Percentiles rank a stretch among this genome's conserved stretches.
Evolutionary conservation across 257 asterid species (phyloP).

Genomic region (Solanum virginianum): DNA sequence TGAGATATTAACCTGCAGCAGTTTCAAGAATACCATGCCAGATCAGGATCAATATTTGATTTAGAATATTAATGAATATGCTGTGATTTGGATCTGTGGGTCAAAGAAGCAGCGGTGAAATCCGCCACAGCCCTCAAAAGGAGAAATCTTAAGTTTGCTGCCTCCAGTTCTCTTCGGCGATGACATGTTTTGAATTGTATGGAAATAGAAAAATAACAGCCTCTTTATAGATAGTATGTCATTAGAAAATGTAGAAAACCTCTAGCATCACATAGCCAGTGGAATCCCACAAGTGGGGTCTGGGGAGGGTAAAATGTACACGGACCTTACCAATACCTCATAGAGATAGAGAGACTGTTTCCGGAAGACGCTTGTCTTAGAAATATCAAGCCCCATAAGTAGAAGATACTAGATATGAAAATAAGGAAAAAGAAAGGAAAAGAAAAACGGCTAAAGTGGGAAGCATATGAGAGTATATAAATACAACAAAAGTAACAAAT

Average conservation of each 20-base stretch:
- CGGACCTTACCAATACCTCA: too few relatives aligned
- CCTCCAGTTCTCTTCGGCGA: background rate
- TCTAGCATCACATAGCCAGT: background rate
- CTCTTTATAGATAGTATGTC: background rate
- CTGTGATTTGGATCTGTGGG: background rate
- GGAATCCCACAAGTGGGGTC: too few relatives aligned
- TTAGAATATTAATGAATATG: background rate
- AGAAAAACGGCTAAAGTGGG: too few relatives aligned
- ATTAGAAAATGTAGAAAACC: background rate
- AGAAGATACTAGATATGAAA: too few relatives aligned
- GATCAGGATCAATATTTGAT: background rate
- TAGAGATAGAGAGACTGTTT: too few relatives aligned
- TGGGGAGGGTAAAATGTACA: too few relatives aligned
- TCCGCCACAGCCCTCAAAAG: background rate
- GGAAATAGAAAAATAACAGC: background rate
- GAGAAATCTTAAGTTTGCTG: background rate
- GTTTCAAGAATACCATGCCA: background rate
- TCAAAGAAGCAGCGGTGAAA: background rate
- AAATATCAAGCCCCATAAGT: too few relatives aligned
- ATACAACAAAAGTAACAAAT: too few relatives aligned
- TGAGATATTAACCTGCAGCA: background rate
- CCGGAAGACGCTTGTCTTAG: too few relatives aligned
- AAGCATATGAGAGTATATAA: too few relatives aligned
- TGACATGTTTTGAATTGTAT: too few relatives aligned
- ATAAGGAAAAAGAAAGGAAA: too few relatives aligned